Evolutionary conservation across 2,329 filamentous ascomycete genomes (phyloP), one percentile per base, ranked within the genome.

Genomic region (Aspergillus texensis): DNA sequence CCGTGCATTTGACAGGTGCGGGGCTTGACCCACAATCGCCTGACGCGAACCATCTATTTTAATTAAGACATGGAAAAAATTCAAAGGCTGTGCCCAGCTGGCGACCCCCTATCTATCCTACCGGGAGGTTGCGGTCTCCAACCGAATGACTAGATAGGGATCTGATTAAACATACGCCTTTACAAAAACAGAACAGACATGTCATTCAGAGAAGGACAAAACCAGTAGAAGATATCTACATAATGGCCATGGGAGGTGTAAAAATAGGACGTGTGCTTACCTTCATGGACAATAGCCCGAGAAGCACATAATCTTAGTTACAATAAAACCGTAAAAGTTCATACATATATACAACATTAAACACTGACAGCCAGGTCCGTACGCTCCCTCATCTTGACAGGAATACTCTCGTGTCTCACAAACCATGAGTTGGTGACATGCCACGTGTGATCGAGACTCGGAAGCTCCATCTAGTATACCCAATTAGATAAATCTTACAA

Each of bases 341-440:
- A 6, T 11, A 24, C 10, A 6, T 5, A 6, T 10, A 46, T 46
- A 0, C 21, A 46, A 24, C n/a, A 12, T 46, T 46, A 46, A 24
- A 4, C n/a, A 14, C 5, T 21, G n/a, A 46, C 2, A 2, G 43
- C 2, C 21, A 46, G n/a, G 21, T 46, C 43, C 1, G n/a, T 24
- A 6, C 43, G 43, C n/a, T 46, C 43, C 43, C 11, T 24, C 21
- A 46, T 21, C 39, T 41, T 41, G 39, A 55, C 52, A 2, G 52
- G 52, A 10, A 55, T 55, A 55, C 4, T 16, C 34, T 55, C 14
- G 5, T 55, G 34, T 11, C 52, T 36, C 11, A 55, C 52, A 39
- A 55, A 55, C 52, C 52, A 55, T 3, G 52, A 55, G 9, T 55
- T 55, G n/a, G 34, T 55, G n/a, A 55, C 32, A 11, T 55, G 26